Evolutionary conservation across 1,139 yeast genomes (phyloP).

Genomic region (Candida buenavistaensis): DNA sequence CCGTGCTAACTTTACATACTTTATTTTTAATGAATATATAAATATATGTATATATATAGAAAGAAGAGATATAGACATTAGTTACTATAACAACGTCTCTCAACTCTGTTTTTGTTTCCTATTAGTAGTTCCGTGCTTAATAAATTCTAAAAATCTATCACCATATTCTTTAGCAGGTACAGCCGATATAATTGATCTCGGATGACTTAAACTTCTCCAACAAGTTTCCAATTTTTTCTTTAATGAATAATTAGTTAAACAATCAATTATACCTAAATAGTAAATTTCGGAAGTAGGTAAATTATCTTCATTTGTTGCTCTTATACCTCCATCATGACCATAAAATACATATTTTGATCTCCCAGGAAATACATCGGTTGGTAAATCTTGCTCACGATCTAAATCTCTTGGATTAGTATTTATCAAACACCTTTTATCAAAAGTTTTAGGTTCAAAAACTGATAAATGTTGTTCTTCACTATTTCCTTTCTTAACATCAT

Average conservation of each 20-base stretch:
- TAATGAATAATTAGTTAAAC: constrained; percentile 81
- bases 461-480: constrained; percentile 42
- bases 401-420: constrained; percentile 50
- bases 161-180: constrained; percentile 92
- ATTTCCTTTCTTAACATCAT: constrained; percentile 66
- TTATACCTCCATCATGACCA: constrained; percentile 83
- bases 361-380: constrained; percentile 48
- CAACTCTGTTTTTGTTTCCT: constrained; percentile 7
- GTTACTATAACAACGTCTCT: no score
- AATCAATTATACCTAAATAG: constrained; percentile 92
- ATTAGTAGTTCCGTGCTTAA: constrained; percentile 40
- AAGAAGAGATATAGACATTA: no score
- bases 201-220: constrained; percentile 74
- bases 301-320: constrained; percentile 67
- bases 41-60: no score
- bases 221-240: constrained; percentile 82
- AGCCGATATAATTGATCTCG: constrained; percentile 75
- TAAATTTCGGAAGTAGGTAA: constrained; percentile 71
- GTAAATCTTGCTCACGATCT: constrained; percentile 43
- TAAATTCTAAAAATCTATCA: constrained; percentile 74
- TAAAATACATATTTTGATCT: constrained; percentile 61
- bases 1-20: no score
- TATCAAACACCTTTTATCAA: constrained; percentile 41
- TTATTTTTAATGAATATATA: no score
- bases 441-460: constrained; percentile 49